Evolutionary conservation across 164 flowering plant species (phyloP), one percentile per base, ranked within the genome.

Genomic region (Litsea cubeba): DNA sequence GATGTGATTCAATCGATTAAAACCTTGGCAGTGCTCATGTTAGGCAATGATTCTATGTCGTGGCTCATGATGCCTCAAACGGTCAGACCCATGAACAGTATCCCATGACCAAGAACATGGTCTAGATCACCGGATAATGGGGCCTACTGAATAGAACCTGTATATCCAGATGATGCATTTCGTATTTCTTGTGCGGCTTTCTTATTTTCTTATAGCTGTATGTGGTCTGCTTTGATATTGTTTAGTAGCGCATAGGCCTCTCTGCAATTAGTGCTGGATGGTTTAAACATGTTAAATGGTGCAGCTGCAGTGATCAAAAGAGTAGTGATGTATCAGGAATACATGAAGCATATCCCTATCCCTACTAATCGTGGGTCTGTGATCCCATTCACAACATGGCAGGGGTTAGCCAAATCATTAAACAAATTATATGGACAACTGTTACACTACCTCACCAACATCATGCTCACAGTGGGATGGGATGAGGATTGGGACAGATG

Each of bases 381-480:
- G 22, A 83, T 95, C 75, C 93, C 93, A 22, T 95, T 83, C 74
- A 83, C 74, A 58, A 75, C 97, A 23, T 93, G 97, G 94, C 81
- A 79, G 78, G 95, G 91, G 71, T 78, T 93, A 62, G 93, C 86
- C 64, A 86, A 73, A 69, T 91, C 97, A 23, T 80, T 93, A 3
- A 90, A 95, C 83, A 82, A 83, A 71, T 70, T 93, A 30, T 93
- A 93, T 78, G 85, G 83, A 25, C 98, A 95, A 74, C 97, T 97
- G 18, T 80, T 95, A 77, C 98, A 95, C 80, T 95, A 89, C 78
- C 93, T 91, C 74, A 93, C 98, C 23, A 91, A 92, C 65, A 75
- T 84, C 73, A 86, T 73, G 70, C 75, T 93, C 40, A 74, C 84
- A 85, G 79, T 90, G 92, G 97, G 99, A 93, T 65, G 82, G 80